Evolutionary conservation across 1,139 yeast species (phyloP).

Genomic region (Pneumocystis murina): DNA sequence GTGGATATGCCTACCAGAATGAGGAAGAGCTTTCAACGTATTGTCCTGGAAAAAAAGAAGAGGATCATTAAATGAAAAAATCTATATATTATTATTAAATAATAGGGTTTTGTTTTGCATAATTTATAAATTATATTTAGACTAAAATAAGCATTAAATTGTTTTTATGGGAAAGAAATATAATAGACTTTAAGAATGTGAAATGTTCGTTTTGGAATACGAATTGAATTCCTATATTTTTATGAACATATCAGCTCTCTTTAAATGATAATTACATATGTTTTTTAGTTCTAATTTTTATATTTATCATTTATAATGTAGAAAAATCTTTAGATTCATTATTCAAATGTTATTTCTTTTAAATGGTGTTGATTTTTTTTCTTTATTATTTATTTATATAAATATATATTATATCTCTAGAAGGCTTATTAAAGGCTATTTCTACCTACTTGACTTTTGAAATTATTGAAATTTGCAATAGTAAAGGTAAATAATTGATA

Average conservation of each 20-base stretch:
- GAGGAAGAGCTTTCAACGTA: constrained; percentile 27
- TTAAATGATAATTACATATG: no score
- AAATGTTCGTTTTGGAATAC: not conserved
- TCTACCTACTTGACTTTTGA: no score
- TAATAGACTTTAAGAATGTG: not conserved
- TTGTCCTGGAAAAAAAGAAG: constrained; percentile 35
- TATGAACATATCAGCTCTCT: not conserved
- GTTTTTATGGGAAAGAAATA: not conserved
- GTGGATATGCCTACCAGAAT: constrained; percentile 30
- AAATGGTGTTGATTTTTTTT: no score
- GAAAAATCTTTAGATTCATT: no score
- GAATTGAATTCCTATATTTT: not conserved
- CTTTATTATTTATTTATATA: no score
- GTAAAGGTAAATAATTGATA: no score
- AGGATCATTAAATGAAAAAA: constrained; percentile 24
- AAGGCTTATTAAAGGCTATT: no score
- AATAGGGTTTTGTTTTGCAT: not conserved
- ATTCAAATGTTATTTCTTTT: no score
- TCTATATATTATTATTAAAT: not conserved
- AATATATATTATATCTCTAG: no score
- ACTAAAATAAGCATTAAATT: not conserved
- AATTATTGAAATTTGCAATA: no score
- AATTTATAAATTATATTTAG: not conserved
- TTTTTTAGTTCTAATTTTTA: no score
- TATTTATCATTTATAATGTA: no score